Evolutionary conservation across 202 grass and related monocot species (phyloP).

Genomic region (Digitaria exilis): DNA sequence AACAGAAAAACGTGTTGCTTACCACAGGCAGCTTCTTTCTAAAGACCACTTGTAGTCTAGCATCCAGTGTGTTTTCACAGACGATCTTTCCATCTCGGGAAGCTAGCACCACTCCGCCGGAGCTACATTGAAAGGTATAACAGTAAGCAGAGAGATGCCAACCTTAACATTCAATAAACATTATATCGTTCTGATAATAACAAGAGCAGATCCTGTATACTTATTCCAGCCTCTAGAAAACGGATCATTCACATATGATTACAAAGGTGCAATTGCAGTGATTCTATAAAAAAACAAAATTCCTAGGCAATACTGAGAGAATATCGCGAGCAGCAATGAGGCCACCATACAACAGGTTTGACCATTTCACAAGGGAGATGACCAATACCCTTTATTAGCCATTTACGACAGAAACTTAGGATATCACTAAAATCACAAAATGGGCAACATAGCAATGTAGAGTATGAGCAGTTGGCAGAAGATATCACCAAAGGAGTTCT

Average conservation of each 20-base stretch:
- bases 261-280: not conserved
- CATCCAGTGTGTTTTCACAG: constrained; percentile 85
- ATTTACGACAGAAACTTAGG: not conserved
- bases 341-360: not conserved
- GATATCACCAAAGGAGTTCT: no score
- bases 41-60: constrained; percentile 75
- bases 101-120: constrained; percentile 84
- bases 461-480: constrained; percentile 1
- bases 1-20: not conserved
- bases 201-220: not conserved
- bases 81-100: constrained; percentile 95
- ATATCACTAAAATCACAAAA: not conserved
- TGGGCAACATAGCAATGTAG: not conserved
- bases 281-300: not conserved
- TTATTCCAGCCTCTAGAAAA: not conserved
- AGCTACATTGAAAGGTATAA: constrained; percentile 48
- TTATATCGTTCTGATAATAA: not conserved
- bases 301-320: not conserved
- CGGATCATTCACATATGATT: not conserved
- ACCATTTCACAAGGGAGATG: not conserved
- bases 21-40: constrained; percentile 90
- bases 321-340: not conserved
- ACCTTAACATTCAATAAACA: constrained; percentile 1
- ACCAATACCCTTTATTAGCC: not conserved
- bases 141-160: not conserved